Base-by-base conservation (phyloP, 768 basidiomycete species). In the Boletus reticuloceps region DNA sequence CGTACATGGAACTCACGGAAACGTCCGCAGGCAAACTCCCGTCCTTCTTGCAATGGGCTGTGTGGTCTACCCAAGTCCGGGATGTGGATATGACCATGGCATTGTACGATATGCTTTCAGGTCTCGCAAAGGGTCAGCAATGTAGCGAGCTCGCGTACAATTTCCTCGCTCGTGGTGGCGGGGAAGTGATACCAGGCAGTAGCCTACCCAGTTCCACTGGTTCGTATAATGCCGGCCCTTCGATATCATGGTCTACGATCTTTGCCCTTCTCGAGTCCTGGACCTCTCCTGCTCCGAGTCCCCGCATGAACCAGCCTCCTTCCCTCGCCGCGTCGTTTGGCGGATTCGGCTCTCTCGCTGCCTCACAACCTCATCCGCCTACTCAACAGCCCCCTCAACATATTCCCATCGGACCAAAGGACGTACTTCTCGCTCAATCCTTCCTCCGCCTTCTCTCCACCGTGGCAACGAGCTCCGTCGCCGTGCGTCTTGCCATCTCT, bases 141-240 rank as follows among this genome's bases (percentile, higher is more conserved):
- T 91, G 90, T 63, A 91, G 91, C 61, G 89, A 92, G 64, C 76
- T 91, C 12, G 88, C 91, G 0, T 92, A 92, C 75, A 94, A 94
- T 69, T 94, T 95, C 69, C 80, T 97, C 68, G 86, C 85, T 16
- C 76, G 86, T 37, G 88, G 86, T n/a, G 82, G 83, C 2, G 83
- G 82, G 2, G 89, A 89, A 58, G 80, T 86, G 6, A 69, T 89
- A 40, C 79, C 84, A 1, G 83, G 85, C 25, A 84, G 81, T 58
- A 77, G 77, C 22, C 58, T 85, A 8, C 75, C 83, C 0, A 60
- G 60, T 8, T 47, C 73, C 16, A 53, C 73, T 4, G 49, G 61
- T 16, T 76, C 81, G 6, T 68, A 66, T 22, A 71, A 74, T 17
- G 73, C 74, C 4, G 80, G 79, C 1, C 79, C 83, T 6, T 77